Conservation (phyloP, 345 rosid species). For the Physaria fendleri region DNA sequence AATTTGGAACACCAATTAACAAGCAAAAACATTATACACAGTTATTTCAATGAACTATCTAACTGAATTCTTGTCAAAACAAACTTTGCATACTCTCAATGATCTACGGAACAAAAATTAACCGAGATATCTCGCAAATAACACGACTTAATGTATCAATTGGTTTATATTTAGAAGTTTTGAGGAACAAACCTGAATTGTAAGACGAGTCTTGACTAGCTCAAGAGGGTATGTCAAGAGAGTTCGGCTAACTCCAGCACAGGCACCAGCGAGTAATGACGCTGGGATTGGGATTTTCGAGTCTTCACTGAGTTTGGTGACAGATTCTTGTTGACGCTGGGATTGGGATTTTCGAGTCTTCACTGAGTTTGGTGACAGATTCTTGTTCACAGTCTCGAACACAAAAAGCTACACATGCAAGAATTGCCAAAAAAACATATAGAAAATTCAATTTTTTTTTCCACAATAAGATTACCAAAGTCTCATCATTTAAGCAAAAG, state of each 20-base stretch:
- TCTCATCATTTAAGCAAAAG: not conserved
- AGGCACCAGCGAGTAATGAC: slow-evolving; percentile 86
- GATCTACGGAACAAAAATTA: not conserved
- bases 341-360: slow-evolving; percentile 54
- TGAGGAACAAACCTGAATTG: slow-evolving; percentile 59
- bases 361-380: slow-evolving; percentile 62
- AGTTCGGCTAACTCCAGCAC: slow-evolving; percentile 97
- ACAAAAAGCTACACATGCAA: slow-evolving; percentile 65
- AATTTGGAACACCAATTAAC: slow-evolving; percentile 1
- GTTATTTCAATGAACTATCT: not conserved
- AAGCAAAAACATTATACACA: not conserved
- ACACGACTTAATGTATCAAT: not conserved
- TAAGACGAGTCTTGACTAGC: slow-evolving; percentile 76
- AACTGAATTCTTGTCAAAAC: not conserved
- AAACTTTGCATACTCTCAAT: not conserved
- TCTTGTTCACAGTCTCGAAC: slow-evolving; percentile 80
- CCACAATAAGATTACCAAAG: not conserved
- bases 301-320: slow-evolving; percentile 64
- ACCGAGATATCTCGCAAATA: not conserved
- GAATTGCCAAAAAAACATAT: not conserved
- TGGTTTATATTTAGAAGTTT: not conserved
- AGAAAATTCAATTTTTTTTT: not conserved
- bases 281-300: slow-evolving; percentile 67
- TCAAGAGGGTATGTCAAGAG: slow-evolving; percentile 91
- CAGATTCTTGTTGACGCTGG: slow-evolving; percentile 76